Evolutionary conservation across 805 yeast genomes (phyloP).

Genomic region (Yueomyces sp.): DNA sequence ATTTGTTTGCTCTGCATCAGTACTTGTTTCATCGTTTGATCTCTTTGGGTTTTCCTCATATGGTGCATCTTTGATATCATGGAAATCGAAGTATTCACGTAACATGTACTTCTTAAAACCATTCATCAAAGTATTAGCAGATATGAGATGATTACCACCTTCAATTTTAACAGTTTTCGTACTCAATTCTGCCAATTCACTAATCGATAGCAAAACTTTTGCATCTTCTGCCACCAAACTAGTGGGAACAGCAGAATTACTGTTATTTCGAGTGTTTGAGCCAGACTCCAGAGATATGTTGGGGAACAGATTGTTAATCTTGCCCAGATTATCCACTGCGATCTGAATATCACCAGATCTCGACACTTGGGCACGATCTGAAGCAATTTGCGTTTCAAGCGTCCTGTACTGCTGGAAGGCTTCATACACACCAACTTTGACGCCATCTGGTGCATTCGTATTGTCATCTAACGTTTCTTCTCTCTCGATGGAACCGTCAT

Average conservation of each 20-base stretch:
- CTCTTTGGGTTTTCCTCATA: neutral
- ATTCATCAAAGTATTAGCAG: constrained; percentile 33
- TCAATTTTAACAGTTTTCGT: constrained; percentile 50
- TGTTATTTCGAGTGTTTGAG: constrained; percentile 20
- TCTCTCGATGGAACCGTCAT: too few relatives aligned
- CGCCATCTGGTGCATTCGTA: too few relatives aligned
- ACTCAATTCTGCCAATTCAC: constrained; percentile 51
- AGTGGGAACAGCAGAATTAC: constrained; percentile 24
- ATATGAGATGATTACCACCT: constrained; percentile 36
- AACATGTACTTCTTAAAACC: constrained; percentile 28
- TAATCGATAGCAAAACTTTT: constrained; percentile 43
- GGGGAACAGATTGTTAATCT: constrained; percentile 33
- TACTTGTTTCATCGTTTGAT: neutral
- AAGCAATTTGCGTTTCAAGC: constrained; percentile 16
- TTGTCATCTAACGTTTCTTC: too few relatives aligned
- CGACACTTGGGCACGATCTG: constrained; percentile 37
- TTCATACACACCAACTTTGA: too few relatives aligned
- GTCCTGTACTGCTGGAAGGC: constrained; percentile 20
- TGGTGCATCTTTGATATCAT: constrained; percentile 9
- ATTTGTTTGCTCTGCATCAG: constrained; percentile 6
- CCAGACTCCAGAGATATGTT: neutral
- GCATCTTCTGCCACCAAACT: constrained; percentile 41
- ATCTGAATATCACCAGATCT: constrained; percentile 43
- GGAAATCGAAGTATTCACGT: constrained; percentile 15
- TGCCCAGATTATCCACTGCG: constrained; percentile 32